Evolutionary conservation across 2,329 filamentous ascomycete genomes (phyloP).

Genomic region (Monosporascus sp.): DNA sequence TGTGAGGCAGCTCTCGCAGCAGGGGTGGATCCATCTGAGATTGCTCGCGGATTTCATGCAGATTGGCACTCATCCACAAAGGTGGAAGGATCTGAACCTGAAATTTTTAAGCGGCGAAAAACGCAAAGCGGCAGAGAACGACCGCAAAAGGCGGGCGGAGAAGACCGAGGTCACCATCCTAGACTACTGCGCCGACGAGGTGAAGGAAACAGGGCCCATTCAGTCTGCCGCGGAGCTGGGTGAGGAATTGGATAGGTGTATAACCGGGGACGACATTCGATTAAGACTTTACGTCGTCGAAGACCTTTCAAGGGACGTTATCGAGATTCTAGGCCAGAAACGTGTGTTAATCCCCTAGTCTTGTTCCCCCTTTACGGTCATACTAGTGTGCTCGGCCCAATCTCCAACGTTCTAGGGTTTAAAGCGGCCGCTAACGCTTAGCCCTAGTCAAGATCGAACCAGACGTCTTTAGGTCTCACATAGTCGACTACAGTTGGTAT

Average conservation of each 20-base stretch:
- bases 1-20: constrained; percentile 4
- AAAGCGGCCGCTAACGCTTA: not conserved
- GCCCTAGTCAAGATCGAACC: constrained; percentile 8
- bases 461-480: constrained; percentile 18
- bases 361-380: not conserved
- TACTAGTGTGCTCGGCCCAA: not conserved
- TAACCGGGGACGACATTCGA: not conserved
- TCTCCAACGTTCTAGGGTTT: not conserved
- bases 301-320: constrained; percentile 15
- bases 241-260: not conserved
- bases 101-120: not conserved
- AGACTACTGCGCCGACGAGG: constrained; percentile 4
- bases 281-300: constrained; percentile 15
- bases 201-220: not conserved
- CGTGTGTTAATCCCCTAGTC: not conserved
- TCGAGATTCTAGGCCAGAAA: constrained; percentile 11
- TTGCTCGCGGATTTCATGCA: constrained; percentile 15
- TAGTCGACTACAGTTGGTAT: constrained; percentile 19
- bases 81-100: constrained; percentile 5
- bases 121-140: not conserved
- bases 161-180: constrained; percentile 10
- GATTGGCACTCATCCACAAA: constrained; percentile 13
- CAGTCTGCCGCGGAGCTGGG: not conserved
- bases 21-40: constrained; percentile 11
- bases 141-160: not conserved